Percentiles rank a stretch among this genome's conserved stretches.
phyloP scores from a whole-genome alignment of 768 basidiomycete species.

The Auricularia sp. region DNA sequence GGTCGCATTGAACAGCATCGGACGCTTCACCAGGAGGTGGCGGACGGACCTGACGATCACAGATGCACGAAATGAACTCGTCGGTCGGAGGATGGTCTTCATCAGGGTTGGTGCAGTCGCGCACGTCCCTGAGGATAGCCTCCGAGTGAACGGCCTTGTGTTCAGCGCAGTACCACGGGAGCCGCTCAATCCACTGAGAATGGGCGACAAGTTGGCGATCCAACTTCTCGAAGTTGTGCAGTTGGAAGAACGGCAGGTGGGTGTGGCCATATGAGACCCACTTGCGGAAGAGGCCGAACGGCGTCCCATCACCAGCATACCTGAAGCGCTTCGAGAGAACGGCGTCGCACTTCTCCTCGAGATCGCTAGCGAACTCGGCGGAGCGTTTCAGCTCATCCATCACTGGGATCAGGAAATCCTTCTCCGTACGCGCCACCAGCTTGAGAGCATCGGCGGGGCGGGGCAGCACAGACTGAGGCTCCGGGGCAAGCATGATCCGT shows the following conservation, averaged over 20 bases:
- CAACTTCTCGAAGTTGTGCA: slow-evolving; percentile 65
- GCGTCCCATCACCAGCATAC: slow-evolving; percentile 45
- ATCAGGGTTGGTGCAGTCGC: slow-evolving; percentile 63
- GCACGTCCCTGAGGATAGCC: slow-evolving; percentile 60
- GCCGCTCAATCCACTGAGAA: slow-evolving; percentile 57
- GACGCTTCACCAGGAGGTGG: slow-evolving; percentile 66
- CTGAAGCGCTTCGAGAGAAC: slow-evolving; percentile 58
- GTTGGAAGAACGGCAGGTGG: slow-evolving; percentile 61
- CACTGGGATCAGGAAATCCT: slow-evolving; percentile 63
- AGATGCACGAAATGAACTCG: slow-evolving; percentile 82
- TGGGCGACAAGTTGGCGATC: slow-evolving; percentile 59
- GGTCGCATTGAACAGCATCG: slow-evolving; percentile 85
- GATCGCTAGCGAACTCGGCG: slow-evolving; percentile 67
- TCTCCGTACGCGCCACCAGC: slow-evolving; percentile 61
- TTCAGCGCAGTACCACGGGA: slow-evolving; percentile 72
- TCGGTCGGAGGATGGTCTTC: slow-evolving; percentile 72
- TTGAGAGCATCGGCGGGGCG: slow-evolving; percentile 59
- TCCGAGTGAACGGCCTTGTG: slow-evolving; percentile 58
- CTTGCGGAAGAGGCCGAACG: slow-evolving; percentile 61
- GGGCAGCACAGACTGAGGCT: slow-evolving; percentile 42
- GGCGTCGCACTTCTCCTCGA: slow-evolving; percentile 65
- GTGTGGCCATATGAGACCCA: slow-evolving; percentile 67
- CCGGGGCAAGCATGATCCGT: slow-evolving; percentile 54
- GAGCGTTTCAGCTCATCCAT: slow-evolving; percentile 57
- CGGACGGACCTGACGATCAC: slow-evolving; percentile 63